phyloP scores from a whole-genome alignment of 1,284 basidiomycete species.

The Fistulinella cinereoalba region DNA sequence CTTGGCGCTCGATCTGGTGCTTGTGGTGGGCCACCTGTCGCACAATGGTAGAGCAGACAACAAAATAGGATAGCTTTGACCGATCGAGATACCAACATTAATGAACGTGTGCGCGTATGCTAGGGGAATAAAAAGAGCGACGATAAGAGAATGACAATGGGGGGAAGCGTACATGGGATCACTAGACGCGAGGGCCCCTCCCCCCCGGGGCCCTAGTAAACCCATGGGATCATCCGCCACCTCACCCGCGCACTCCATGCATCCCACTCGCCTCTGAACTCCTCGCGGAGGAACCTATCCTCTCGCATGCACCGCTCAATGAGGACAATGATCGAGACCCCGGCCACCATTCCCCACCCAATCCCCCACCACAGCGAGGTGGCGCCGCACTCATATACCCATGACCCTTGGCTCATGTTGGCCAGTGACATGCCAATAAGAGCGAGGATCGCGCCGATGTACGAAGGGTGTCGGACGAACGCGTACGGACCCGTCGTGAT shows the following conservation, averaged over 20 bases:
- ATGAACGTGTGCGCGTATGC: too few species aligned
- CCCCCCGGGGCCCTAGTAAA: constrained; percentile 12
- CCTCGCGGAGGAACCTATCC: constrained; percentile 12
- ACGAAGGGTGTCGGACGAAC: neutral
- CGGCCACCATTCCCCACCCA: constrained; percentile 1
- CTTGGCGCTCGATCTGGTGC: too few species aligned
- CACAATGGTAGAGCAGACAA: too few species aligned
- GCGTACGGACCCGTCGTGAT: neutral
- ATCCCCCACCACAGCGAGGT: constrained; percentile 4
- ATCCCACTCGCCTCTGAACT: constrained; percentile 20
- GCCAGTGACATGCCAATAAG: neutral
- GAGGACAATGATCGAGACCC: constrained; percentile 2
- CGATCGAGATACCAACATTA: too few species aligned
- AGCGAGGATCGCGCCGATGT: neutral
- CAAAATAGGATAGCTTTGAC: too few species aligned
- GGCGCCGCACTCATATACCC: neutral
- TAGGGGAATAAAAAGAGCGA: too few species aligned
- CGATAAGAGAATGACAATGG: too few species aligned
- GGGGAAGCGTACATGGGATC: too few species aligned
- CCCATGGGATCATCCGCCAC: constrained; percentile 18
- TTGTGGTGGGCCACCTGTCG: too few species aligned
- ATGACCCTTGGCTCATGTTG: neutral
- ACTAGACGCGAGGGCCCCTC: neutral
- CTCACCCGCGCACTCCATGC: constrained; percentile 16
- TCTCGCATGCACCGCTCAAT: constrained; percentile 12